Base-by-base conservation (phyloP, 2,329 filamentous ascomycete species). In the Septoria linicola region DNA sequence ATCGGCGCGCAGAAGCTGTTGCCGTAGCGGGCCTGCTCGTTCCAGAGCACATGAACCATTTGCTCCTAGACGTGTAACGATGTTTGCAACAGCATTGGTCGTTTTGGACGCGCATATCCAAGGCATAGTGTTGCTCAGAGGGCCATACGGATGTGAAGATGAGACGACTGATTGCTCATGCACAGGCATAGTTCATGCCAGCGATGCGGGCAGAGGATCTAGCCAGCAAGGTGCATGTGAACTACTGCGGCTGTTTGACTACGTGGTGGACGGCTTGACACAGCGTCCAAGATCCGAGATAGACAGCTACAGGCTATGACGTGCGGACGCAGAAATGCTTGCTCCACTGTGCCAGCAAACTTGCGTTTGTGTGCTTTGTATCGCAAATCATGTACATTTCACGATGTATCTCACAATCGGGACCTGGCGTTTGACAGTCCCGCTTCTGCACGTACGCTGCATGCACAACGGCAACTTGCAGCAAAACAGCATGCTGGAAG, bases 1-100 rank as follows among this genome's bases (percentile, higher is more conserved):
- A 55, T 59, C 54, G 56, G 59, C 59, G 57, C 57, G 58, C 44
- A 45, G 40, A 55, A 54, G 57, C 59, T 57, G 50, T 55, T 55
- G 47, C 59, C 57, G 59, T 51, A 42, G 54, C 54, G 59, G 37
- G 32, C 39, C 34, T 44, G 47, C 43, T 41, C 17, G 44, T 32
- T 43, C 23, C 52, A 37, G 49, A 44, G 23, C 10, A 54, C 51
- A 54, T 46, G 52, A 54, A 46, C 30, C 34, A 42, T 40, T 45
- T 39, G 31, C 40, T 45, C 20, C 37, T 36, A 34, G 47, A 41
- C 17, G 44, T 51, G 45, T 40, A 27, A 43, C 46, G 41, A 30
- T 49, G 23, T 21, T 34, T 37, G 42, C 45, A 32, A 41, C 39
- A 49, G 39, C 55, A 51, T 49, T 54, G 46, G 41, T 39, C 35